phyloP scores from a whole-genome alignment of 1,139 yeast species.

The Geotrichum phurueaensis region DNA sequence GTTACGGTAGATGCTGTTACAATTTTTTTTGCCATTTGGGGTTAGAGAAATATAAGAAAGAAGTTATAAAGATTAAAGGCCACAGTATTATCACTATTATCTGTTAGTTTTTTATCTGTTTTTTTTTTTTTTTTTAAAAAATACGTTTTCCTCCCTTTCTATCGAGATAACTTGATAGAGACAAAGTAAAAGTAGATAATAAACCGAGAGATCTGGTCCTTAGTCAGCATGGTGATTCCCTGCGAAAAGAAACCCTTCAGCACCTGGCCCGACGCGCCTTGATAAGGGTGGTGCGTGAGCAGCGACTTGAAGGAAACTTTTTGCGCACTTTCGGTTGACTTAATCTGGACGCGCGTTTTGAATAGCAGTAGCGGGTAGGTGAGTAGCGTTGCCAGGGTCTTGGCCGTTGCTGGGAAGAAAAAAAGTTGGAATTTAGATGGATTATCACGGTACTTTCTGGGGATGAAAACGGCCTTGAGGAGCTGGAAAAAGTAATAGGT shows the following conservation, averaged over 20 bases:
- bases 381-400: slow-evolving; percentile 32
- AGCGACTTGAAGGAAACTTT: not conserved
- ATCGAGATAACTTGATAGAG: slow-evolving; percentile 4
- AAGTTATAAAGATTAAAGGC: not conserved
- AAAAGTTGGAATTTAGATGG: slow-evolving; percentile 30
- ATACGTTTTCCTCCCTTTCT: not conserved
- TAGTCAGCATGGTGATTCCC: slow-evolving; percentile 36
- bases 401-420: slow-evolving; percentile 33
- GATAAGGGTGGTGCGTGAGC: slow-evolving; percentile 49
- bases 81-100: not conserved
- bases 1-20: not conserved
- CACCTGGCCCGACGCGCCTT: slow-evolving; percentile 44
- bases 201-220: slow-evolving; percentile 32
- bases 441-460: slow-evolving; percentile 28
- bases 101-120: not conserved
- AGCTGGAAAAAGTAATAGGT: slow-evolving; percentile 46
- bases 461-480: slow-evolving; percentile 26
- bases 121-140: too few species aligned
- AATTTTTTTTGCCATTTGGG: too few species aligned
- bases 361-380: slow-evolving; percentile 44
- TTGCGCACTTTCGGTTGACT: slow-evolving; percentile 21
- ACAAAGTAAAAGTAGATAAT: slow-evolving; percentile 29
- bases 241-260: slow-evolving; percentile 35
- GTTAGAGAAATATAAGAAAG: not conserved
- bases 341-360: slow-evolving; percentile 75